phyloP scores from a whole-genome alignment of 2,329 filamentous ascomycete species.

The Teratosphaeriaceae sp. region DNA sequence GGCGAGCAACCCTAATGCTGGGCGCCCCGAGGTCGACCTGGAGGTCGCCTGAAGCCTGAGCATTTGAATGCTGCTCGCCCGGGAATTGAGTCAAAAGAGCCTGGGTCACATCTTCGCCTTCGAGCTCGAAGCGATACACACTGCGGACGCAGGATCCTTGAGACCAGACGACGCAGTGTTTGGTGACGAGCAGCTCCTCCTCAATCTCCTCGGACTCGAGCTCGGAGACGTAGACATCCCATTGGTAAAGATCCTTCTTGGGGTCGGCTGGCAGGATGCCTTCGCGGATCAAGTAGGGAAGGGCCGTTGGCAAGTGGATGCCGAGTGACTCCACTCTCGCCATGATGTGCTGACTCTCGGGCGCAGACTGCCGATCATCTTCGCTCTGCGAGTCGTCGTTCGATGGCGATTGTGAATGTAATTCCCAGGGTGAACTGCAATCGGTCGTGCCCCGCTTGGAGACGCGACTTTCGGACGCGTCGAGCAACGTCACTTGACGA shows the following conservation, averaged over 20 bases:
- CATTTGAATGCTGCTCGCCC: no score
- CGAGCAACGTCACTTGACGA: no score
- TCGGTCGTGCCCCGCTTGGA: background rate
- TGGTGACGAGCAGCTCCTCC: constrained; percentile 75
- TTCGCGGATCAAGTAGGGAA: constrained; percentile 78
- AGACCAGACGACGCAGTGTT: constrained; percentile 78
- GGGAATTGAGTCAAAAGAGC: constrained; percentile 81
- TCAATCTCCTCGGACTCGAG: constrained; percentile 42
- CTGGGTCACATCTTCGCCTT: constrained; percentile 80
- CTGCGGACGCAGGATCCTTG: constrained; percentile 78
- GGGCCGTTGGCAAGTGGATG: constrained; percentile 77
- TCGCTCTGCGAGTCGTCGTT: background rate
- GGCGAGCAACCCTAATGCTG: no score
- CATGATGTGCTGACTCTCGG: constrained; percentile 48
- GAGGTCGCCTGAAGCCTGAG: no score
- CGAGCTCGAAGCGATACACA: constrained; percentile 76
- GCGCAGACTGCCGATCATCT: background rate
- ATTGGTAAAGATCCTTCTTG: constrained; percentile 60
- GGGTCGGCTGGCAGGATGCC: constrained; percentile 65
- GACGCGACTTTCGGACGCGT: constrained; percentile 6
- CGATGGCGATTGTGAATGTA: constrained; percentile 1
- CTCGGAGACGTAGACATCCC: constrained; percentile 57
- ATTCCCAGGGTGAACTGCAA: constrained; percentile 1
- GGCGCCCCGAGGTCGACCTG: no score
- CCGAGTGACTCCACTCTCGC: constrained; percentile 86